Conservation (phyloP, 1,139 yeast genomes). For the Candida glucosophila region DNA sequence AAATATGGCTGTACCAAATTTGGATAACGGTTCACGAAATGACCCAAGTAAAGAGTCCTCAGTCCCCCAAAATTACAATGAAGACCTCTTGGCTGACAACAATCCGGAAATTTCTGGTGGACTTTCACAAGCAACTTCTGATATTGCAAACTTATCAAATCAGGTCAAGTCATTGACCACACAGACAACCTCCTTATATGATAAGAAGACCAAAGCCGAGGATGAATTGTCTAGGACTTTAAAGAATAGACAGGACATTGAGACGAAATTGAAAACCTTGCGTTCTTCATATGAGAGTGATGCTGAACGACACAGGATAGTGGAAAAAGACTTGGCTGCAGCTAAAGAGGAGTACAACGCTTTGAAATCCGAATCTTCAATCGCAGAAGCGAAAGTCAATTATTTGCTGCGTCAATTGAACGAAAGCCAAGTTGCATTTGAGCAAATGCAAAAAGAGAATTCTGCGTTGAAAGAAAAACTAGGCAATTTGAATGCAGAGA, state of each 20-base stretch:
- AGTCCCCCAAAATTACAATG: slow-evolving; percentile 14
- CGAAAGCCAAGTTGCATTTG: slow-evolving; percentile 50
- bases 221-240: slow-evolving; percentile 63
- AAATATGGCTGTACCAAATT: slow-evolving; percentile 4
- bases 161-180: slow-evolving; percentile 72
- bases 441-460: slow-evolving; percentile 61
- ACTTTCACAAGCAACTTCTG: slow-evolving; percentile 72
- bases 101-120: slow-evolving; percentile 52
- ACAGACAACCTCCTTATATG: slow-evolving; percentile 65
- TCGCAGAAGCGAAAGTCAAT: slow-evolving; percentile 75
- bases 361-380: slow-evolving; percentile 65
- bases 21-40: slow-evolving; percentile 7
- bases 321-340: slow-evolving; percentile 49
- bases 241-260: slow-evolving; percentile 62
- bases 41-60: slow-evolving; percentile 6
- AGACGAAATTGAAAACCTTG: slow-evolving; percentile 55
- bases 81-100: slow-evolving; percentile 48
- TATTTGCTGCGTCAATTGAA: slow-evolving; percentile 63
- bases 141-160: slow-evolving; percentile 77
- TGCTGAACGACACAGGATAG: slow-evolving; percentile 63
- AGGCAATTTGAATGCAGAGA: slow-evolving; percentile 59
- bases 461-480: slow-evolving; percentile 58
- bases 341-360: slow-evolving; percentile 66
- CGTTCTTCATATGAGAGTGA: slow-evolving; percentile 72
- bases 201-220: slow-evolving; percentile 67